Evolutionary conservation across 148 eudicot genomes (phyloP).

Genomic region (Persicaria tinctoria): DNA sequence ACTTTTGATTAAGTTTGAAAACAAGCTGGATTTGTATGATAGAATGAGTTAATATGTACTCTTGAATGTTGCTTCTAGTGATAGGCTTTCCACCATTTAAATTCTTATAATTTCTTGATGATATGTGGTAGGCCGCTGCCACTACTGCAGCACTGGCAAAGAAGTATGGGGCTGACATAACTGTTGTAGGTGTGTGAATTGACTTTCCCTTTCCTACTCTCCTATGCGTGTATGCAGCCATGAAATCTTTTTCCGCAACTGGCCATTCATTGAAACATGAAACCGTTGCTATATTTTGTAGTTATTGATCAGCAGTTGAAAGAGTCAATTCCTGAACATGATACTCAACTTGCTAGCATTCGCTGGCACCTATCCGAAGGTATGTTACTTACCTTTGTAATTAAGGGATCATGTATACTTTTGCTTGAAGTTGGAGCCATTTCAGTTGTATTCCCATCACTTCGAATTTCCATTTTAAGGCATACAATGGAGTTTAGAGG

Average conservation of each 20-base stretch:
- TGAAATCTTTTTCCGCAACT: neutral
- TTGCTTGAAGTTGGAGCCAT: neutral
- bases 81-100: neutral
- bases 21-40: neutral
- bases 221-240: neutral
- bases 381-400: slow-evolving; percentile 15
- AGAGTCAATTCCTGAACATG: slow-evolving; percentile 71
- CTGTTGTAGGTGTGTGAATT: slow-evolving; percentile 72
- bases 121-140: slow-evolving; percentile 56
- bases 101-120: neutral
- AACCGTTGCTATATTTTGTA: slow-evolving; percentile 31
- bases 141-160: slow-evolving; percentile 92
- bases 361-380: slow-evolving; percentile 95
- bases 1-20: neutral
- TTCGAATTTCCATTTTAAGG: neutral
- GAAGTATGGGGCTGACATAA: slow-evolving; percentile 93
- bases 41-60: neutral
- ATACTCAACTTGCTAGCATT: slow-evolving; percentile 62
- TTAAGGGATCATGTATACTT: neutral
- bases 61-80: neutral
- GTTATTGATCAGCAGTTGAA: slow-evolving; percentile 76
- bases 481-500: neutral
- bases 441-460: neutral
- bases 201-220: neutral
- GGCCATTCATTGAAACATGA: slow-evolving; percentile 7